Evolutionary conservation across 164 flowering plant species (phyloP), one percentile per base, ranked within the genome.

Genomic region (Tetrastigma voinierianum): DNA sequence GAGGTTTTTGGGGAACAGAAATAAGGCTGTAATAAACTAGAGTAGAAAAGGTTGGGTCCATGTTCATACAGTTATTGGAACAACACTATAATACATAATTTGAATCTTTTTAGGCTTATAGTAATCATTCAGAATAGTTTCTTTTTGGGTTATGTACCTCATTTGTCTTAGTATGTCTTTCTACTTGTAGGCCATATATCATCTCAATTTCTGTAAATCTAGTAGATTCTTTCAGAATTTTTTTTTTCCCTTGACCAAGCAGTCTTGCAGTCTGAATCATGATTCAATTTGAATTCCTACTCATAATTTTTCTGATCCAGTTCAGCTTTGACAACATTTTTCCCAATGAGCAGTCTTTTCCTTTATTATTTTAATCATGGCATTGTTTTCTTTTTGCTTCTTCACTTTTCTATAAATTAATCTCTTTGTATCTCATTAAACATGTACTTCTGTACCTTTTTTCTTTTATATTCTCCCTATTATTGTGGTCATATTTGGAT

Each of bases 341-440:
- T 24, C 64, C 58, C 51, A 67, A 48, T 51, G 40, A 67, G 46
- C 51, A 55, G 40, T 48, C 67, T 57, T 62, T 47, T 7, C 40
- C 40, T 48, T 6, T 9, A 59, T 6, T 9, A 59, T 10, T 68
- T 58, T 18, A 15, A 40, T n/a, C 11, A 32, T 18, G 17, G 40
- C 59, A 3, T 61, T 23, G 3, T 43, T 68, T 48, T 51, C 18
- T 9, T 51, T 64, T 55, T 57, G 16, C 21, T 64, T 64, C 58
- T 58, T 48, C 44, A 64, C 14, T 17, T 56, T 46, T n/a, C n/a
- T 48, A 19, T 25, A 10, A 10, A 47, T 45, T 2, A 58, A 57
- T 48, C 5, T 49, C 52, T 32, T 32, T 3, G 6, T 32, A 32
- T 32, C 6, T 32, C 6, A 3, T 3, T 32, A 32, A 32, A 4